Percentiles rank a stretch among this genome's conserved stretches.
Evolutionary conservation across 768 basidiomycete genomes (phyloP).

Genomic region (Lactarius akahatsu): DNA sequence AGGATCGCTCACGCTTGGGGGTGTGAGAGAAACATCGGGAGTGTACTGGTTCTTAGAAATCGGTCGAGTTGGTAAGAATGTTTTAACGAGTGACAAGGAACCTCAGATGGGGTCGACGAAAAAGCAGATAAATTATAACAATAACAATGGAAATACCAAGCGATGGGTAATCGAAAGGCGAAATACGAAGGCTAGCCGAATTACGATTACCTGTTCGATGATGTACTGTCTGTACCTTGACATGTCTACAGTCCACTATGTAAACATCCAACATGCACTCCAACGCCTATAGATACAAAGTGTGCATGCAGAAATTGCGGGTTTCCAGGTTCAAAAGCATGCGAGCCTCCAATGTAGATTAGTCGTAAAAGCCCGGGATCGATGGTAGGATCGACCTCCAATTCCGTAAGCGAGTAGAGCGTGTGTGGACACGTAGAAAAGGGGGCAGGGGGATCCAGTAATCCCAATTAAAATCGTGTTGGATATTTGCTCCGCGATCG

Average conservation of each 20-base stretch:
- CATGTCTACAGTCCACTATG: constrained; percentile 8
- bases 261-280: constrained; percentile 1
- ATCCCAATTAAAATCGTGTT: neutral
- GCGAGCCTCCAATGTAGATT: neutral
- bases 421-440: neutral
- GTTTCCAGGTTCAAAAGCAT: neutral
- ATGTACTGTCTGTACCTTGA: neutral
- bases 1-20: neutral
- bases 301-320: constrained; percentile 4
- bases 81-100: too few relatives aligned
- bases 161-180: neutral
- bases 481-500: neutral
- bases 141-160: neutral
- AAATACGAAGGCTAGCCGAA: neutral
- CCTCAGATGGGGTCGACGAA: too few relatives aligned
- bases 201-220: neutral
- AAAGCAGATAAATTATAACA: neutral
- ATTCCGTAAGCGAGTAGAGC: neutral
- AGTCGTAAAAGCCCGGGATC: neutral
- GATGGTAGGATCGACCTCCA: neutral
- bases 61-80: too few relatives aligned
- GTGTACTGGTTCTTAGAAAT: too few relatives aligned
- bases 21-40: too few relatives aligned
- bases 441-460: neutral
- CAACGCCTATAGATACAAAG: constrained; percentile 8